phyloP scores from a whole-genome alignment of 352 stramenopile species.

The Peronospora farinosa region DNA sequence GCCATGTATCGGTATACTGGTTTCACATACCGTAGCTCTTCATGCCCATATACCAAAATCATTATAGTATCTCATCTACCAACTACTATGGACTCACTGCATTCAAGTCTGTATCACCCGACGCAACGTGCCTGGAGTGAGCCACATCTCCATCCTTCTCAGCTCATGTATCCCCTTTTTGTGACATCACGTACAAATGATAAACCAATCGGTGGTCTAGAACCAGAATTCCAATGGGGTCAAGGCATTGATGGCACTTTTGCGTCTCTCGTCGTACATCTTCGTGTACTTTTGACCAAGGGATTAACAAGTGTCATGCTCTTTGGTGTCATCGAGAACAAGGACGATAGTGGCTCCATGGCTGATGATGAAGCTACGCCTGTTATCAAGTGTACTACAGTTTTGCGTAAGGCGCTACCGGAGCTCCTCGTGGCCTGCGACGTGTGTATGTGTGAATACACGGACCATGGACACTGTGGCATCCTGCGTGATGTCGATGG shows the following conservation, averaged over 20 bases:
- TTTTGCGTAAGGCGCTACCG: slow-evolving; percentile 55
- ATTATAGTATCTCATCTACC: slow-evolving; percentile 8
- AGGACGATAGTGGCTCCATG: slow-evolving; percentile 70
- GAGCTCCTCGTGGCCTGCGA: slow-evolving; percentile 82
- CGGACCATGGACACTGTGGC: slow-evolving; percentile 84
- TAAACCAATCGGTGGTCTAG: slow-evolving; percentile 66
- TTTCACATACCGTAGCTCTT: too few species aligned
- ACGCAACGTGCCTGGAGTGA: slow-evolving; percentile 81
- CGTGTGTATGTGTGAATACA: slow-evolving; percentile 89
- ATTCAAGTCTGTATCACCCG: slow-evolving; percentile 78
- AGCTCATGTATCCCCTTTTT: slow-evolving; percentile 89
- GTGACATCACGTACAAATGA: slow-evolving; percentile 69
- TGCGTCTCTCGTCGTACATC: slow-evolving; percentile 62
- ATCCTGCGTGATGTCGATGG: slow-evolving; percentile 85
- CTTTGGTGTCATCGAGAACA: slow-evolving; percentile 83
- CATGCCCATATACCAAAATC: too few species aligned
- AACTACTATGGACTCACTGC: slow-evolving; percentile 42
- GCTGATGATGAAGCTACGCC: slow-evolving; percentile 69
- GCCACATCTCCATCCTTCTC: slow-evolving; percentile 80
- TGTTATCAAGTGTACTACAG: slow-evolving; percentile 66
- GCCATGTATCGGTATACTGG: too few species aligned
- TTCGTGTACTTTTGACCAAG: slow-evolving; percentile 64
- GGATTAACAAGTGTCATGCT: slow-evolving; percentile 83
- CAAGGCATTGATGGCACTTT: slow-evolving; percentile 54
- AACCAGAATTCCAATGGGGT: slow-evolving; percentile 85